Conservation (phyloP, 306 rosid species). For the Lathyrus oleraceus region DNA sequence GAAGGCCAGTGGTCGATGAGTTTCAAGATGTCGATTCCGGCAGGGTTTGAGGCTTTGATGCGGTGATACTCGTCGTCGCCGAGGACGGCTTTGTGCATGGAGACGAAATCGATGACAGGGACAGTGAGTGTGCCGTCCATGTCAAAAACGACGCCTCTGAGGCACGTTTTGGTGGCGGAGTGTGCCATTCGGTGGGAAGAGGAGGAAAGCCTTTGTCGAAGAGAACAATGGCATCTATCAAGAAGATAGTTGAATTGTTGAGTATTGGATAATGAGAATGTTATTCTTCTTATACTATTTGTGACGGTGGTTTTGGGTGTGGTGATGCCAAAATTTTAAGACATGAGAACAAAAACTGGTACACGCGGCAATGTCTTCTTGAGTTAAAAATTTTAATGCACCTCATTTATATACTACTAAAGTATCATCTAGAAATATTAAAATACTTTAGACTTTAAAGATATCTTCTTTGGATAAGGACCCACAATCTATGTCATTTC, state of each 20-base stretch:
- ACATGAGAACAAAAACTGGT: no score
- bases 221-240: constrained; percentile 24
- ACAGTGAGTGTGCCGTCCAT: constrained; percentile 98
- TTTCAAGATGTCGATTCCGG: constrained; percentile 79
- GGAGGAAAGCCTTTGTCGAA: constrained; percentile 32
- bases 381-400: no score
- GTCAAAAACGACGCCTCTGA: constrained; percentile 87
- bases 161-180: constrained; percentile 46
- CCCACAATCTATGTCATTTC: no score
- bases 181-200: constrained; percentile 48
- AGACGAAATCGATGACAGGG: constrained; percentile 78
- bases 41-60: constrained; percentile 55
- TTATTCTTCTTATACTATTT: neutral
- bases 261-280: neutral
- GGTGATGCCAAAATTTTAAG: neutral
- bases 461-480: no score
- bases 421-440: no score
- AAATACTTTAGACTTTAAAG: no score
- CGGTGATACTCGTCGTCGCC: constrained; percentile 69
- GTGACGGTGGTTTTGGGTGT: neutral
- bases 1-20: constrained; percentile 64
- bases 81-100: constrained; percentile 84
- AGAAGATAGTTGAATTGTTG: neutral
- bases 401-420: no score
- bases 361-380: no score